Evolutionary conservation across 2,329 filamentous ascomycete genomes (phyloP).

Genomic region (Cladorrhinum sp.): DNA sequence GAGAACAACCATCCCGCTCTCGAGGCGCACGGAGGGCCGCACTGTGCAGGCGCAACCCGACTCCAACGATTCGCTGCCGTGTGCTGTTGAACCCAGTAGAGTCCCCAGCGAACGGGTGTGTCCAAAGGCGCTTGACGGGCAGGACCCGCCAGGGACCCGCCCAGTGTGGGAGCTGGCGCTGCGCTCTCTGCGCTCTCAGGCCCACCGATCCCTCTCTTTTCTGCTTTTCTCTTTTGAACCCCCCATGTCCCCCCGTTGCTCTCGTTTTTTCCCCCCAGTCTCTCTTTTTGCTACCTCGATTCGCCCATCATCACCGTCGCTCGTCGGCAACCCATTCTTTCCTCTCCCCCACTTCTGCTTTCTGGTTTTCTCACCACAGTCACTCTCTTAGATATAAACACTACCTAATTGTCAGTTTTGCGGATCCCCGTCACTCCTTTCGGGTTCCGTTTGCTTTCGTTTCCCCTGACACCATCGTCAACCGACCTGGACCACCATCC

Average conservation of each 20-base stretch:
- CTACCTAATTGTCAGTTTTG: conserved; percentile 34
- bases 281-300: conserved; percentile 30
- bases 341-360: conserved; percentile 33
- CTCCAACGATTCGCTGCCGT: conserved; percentile 15
- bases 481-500: conserved; percentile 8
- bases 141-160: conserved; percentile 24
- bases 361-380: conserved; percentile 48
- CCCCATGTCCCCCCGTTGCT: conserved; percentile 32
- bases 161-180: conserved; percentile 27
- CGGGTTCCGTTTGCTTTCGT: conserved; percentile 45
- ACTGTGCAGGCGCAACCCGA: conserved; percentile 12
- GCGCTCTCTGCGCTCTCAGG: background rate
- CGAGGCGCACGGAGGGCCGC: conserved; percentile 4
- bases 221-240: conserved; percentile 31
- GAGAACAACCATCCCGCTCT: background rate
- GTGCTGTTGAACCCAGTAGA: conserved; percentile 4
- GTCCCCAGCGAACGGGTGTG: conserved; percentile 7
- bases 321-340: conserved; percentile 25
- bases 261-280: conserved; percentile 29
- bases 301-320: conserved; percentile 26
- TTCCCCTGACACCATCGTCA: conserved; percentile 22
- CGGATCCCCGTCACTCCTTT: conserved; percentile 52
- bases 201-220: conserved; percentile 19
- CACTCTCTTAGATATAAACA: conserved; percentile 45
- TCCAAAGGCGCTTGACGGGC: conserved; percentile 19